Evolutionary conservation across 2,329 filamentous ascomycete genomes (phyloP), one percentile per base, ranked within the genome.

Genomic region (Cladosporium phlei): DNA sequence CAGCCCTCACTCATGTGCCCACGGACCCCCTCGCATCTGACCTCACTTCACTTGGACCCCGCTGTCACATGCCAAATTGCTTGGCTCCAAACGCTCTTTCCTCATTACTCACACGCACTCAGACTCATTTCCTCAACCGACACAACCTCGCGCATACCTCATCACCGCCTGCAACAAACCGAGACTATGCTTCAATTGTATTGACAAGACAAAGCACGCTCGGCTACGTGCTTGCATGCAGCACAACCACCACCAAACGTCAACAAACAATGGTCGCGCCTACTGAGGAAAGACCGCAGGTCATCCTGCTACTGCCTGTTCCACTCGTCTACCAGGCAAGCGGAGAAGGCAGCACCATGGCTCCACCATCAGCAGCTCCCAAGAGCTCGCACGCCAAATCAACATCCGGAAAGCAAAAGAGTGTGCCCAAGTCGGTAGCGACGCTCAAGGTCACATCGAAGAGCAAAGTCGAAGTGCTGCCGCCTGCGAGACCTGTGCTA

Each of bases 291-390:
- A 40, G 45, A 35, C 28, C 38, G 28, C 33, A 47, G 24, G 30
- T 28, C 14, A 34, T 47, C 21, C 59, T 62, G 12, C 57, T 58
- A 11, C 56, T 56, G 14, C 59, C 59, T 27, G 48, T 60, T 24
- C 57, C 56, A 24, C 54, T 60, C 20, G 57, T 59, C 50, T 62
- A 58, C 46, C 30, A 35, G 19, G 19, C 19, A 16, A 45, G 24
- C 35, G 5, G 20, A 40, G 28, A 29, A 35, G 35, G 46, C 19
- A 44, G 46, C 21, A 43, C 27, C 21, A 27, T 44, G 33, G n/a
- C 40, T 11, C 17, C 32, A 5, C 32, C 20, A 20, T 47, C 50
- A 33, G 40, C 51, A 14, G 21, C 52, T 16, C 38, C 51, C 11
- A 30, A 44, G 8, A 37, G 25, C 20, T 28, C 30, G 16, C 32